Percentiles rank a stretch among this genome's conserved stretches.
These are phyloP conservation scores for Magnusiomyces fungicola DNA, from an alignment of 1,139 yeast species.

Conservation along the genomic window DNA sequence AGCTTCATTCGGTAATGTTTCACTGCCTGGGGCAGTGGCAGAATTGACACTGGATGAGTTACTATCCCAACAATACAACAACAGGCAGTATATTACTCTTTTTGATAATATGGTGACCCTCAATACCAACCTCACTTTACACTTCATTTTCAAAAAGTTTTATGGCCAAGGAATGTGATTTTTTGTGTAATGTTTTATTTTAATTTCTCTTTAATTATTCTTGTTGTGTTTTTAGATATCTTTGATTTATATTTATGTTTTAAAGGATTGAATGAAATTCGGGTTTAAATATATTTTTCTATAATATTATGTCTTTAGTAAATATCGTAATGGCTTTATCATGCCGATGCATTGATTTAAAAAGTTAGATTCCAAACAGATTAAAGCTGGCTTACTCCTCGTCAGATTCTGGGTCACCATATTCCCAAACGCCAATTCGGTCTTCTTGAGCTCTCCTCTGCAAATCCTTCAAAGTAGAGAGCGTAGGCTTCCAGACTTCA, in stretches of 20 bases:
- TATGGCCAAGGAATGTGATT: constrained; percentile 37
- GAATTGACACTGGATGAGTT: constrained; percentile 59
- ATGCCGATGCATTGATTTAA: too few species aligned
- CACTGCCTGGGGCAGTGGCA: constrained; percentile 46
- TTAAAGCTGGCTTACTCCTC: constrained; percentile 35
- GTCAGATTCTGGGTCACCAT: constrained; percentile 66
- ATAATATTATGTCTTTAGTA: too few species aligned
- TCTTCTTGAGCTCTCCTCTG: constrained; percentile 44
- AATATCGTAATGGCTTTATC: too few species aligned
- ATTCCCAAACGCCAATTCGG: constrained; percentile 72
- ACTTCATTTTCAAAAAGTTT: constrained; percentile 65
- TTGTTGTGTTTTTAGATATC: neutral
- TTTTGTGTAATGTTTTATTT: neutral
- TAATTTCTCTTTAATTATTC: neutral
- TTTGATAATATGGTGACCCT: constrained; percentile 56
- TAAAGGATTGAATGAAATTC: too few species aligned
- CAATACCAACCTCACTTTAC: constrained; percentile 57
- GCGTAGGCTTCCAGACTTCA: constrained; percentile 19
- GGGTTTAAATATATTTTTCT: too few species aligned
- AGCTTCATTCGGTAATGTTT: constrained; percentile 44
- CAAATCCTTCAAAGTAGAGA: constrained; percentile 36
- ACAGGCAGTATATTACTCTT: constrained; percentile 42
- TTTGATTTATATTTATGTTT: neutral
- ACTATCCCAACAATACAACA: constrained; percentile 54
- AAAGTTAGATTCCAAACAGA: too few species aligned